Evolutionary conservation across 495 filamentous ascomycete species (phyloP).

Genomic region (Amorphotheca resinae): DNA sequence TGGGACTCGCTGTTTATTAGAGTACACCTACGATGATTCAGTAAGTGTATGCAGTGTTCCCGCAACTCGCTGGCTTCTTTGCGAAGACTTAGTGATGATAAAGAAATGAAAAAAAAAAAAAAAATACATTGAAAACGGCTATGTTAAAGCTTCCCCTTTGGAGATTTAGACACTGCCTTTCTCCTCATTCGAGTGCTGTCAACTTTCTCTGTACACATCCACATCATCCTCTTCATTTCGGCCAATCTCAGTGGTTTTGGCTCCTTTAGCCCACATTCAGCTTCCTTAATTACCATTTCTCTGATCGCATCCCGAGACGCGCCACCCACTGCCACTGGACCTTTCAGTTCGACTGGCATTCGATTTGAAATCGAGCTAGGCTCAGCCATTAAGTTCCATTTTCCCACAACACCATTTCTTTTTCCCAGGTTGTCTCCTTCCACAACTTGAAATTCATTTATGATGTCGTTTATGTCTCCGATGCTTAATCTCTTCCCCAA

Average conservation of each 20-base stretch:
- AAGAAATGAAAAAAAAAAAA: not conserved
- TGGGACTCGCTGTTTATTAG: slow-evolving; percentile 47
- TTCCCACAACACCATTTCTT: not conserved
- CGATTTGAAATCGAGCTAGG: not conserved
- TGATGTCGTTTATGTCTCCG: not conserved
- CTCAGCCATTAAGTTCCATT: not conserved
- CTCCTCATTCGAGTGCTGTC: slow-evolving; percentile 11
- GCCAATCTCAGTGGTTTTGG: slow-evolving; percentile 24
- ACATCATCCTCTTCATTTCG: slow-evolving; percentile 26
- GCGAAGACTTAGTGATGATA: not conserved
- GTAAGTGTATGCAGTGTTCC: no score
- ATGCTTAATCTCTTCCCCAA: not conserved
- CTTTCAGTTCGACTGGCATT: not conserved
- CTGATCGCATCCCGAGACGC: not conserved
- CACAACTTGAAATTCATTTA: not conserved
- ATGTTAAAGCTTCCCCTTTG: slow-evolving; percentile 1
- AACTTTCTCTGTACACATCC: slow-evolving; percentile 14
- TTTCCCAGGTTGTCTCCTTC: not conserved
- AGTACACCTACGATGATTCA: no score
- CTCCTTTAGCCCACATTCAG: slow-evolving; percentile 22
- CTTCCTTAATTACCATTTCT: slow-evolving; percentile 17
- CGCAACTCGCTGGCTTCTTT: no score
- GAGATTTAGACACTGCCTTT: not conserved
- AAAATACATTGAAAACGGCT: not conserved
- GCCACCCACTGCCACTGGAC: not conserved